Evolutionary conservation across 495 filamentous ascomycete species (phyloP).

Genomic region (Talaromyces wortmannii): DNA sequence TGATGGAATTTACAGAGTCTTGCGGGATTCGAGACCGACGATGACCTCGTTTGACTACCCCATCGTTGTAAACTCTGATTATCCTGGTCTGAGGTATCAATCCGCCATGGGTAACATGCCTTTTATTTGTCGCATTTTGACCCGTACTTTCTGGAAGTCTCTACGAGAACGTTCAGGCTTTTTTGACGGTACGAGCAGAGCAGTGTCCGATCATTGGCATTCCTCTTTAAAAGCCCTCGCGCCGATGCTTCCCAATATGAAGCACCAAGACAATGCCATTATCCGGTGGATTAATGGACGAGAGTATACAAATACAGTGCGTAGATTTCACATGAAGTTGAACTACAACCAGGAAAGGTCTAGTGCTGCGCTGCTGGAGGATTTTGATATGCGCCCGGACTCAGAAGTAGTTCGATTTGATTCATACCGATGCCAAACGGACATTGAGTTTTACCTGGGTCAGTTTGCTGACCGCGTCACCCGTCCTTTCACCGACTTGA

Average conservation of each 20-base stretch:
- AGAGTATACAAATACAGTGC: no score
- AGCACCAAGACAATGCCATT: slow-evolving; percentile 2
- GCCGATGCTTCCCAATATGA: not conserved
- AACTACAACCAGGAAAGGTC: no score
- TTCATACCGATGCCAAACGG: not conserved
- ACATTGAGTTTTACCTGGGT: not conserved
- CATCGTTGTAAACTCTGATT: not conserved
- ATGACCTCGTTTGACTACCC: not conserved
- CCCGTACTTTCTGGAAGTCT: slow-evolving; percentile 25
- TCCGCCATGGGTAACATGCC: slow-evolving; percentile 5
- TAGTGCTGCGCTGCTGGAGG: no score
- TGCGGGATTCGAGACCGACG: not conserved
- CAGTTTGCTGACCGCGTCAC: not conserved
- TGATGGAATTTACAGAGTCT: slow-evolving; percentile 12
- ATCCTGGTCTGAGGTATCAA: slow-evolving; percentile 6
- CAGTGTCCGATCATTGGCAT: not conserved
- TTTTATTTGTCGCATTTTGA: slow-evolving; percentile 23
- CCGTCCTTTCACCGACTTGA: not conserved
- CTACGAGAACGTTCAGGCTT: not conserved
- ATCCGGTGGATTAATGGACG: not conserved
- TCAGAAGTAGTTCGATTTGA: not conserved
- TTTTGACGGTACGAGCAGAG: not conserved
- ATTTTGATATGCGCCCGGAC: no score
- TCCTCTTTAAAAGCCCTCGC: not conserved
- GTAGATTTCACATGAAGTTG: no score